These are phyloP conservation scores for Byssothecium circinans DNA, from an alignment of 2,329 filamentous ascomycete species.

Conservation along the genomic window DNA sequence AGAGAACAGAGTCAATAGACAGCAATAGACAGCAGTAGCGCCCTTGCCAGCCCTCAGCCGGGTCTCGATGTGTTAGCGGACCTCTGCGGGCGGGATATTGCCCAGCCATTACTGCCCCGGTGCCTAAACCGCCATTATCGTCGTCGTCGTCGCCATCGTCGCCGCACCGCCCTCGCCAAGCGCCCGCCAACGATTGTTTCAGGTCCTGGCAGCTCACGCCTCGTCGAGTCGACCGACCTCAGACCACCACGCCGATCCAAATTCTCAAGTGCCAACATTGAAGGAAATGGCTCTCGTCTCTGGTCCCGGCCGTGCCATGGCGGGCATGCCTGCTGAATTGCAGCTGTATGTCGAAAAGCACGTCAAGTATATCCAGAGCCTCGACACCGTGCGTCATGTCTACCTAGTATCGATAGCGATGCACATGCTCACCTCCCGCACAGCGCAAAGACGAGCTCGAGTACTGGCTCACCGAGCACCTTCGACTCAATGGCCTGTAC, in stretches of 20 bases:
- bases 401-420: slow-evolving; percentile 19
- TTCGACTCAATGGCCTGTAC: slow-evolving; percentile 93
- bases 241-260: too few relatives aligned
- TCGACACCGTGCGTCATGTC: slow-evolving; percentile 80
- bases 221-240: neutral
- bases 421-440: slow-evolving; percentile 43
- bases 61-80: too few relatives aligned
- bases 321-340: slow-evolving; percentile 49
- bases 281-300: slow-evolving; percentile 67
- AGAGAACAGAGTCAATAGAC: too few relatives aligned
- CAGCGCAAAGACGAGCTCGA: slow-evolving; percentile 90
- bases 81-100: too few relatives aligned
- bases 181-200: slow-evolving; percentile 17
- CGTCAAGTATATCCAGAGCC: slow-evolving; percentile 87
- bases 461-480: slow-evolving; percentile 96
- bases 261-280: too few relatives aligned
- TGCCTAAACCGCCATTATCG: too few relatives aligned
- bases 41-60: too few relatives aligned
- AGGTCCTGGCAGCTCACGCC: slow-evolving; percentile 14
- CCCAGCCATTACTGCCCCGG: too few relatives aligned
- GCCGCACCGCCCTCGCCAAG: too few relatives aligned
- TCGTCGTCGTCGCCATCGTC: too few relatives aligned
- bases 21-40: too few relatives aligned
- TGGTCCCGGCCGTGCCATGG: slow-evolving; percentile 59
- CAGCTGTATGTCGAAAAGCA: slow-evolving; percentile 66